Evolutionary conservation across 2,329 filamentous ascomycete genomes (phyloP).

Genomic region (Alternaria solani): DNA sequence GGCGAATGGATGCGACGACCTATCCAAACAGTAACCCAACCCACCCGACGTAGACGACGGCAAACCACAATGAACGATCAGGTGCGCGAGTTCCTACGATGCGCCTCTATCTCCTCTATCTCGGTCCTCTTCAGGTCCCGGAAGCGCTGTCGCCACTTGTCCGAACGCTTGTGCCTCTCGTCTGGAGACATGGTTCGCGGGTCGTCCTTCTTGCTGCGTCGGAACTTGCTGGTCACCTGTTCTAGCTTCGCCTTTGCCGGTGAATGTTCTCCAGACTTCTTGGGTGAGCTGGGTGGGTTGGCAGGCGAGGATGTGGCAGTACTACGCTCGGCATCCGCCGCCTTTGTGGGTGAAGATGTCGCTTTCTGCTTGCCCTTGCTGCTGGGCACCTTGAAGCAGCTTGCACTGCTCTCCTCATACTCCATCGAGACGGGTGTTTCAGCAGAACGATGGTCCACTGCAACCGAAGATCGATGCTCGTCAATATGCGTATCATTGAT

Average conservation of each 20-base stretch:
- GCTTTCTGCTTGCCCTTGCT: conserved; percentile 46
- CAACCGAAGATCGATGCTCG: conserved; percentile 18
- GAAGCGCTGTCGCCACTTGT: conserved; percentile 51
- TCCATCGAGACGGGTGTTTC: conserved; percentile 16
- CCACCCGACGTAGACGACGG: conserved; percentile 4
- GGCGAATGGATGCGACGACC: background rate
- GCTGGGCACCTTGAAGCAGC: conserved; percentile 42
- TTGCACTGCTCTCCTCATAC: conserved; percentile 33
- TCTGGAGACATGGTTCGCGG: conserved; percentile 46
- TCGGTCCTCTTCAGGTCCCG: conserved; percentile 43
- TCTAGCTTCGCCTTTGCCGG: conserved; percentile 58
- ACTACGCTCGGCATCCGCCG: conserved; percentile 20
- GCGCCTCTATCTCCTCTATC: conserved; percentile 37
- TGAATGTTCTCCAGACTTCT: conserved; percentile 50
- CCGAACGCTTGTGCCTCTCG: conserved; percentile 45
- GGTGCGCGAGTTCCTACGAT: conserved; percentile 23
- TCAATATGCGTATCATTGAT: conserved; percentile 28
- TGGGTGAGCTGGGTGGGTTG: conserved; percentile 41
- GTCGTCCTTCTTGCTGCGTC: conserved; percentile 51
- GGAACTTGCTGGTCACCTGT: conserved; percentile 56
- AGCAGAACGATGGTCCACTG: conserved; percentile 12
- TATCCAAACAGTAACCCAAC: background rate
- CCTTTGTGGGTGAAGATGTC: conserved; percentile 35
- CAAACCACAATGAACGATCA: conserved; percentile 2
- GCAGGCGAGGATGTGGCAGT: conserved; percentile 34